Base-by-base conservation (phyloP, 495 filamentous ascomycete genomes). In the Mytilinidion resinicola region DNA sequence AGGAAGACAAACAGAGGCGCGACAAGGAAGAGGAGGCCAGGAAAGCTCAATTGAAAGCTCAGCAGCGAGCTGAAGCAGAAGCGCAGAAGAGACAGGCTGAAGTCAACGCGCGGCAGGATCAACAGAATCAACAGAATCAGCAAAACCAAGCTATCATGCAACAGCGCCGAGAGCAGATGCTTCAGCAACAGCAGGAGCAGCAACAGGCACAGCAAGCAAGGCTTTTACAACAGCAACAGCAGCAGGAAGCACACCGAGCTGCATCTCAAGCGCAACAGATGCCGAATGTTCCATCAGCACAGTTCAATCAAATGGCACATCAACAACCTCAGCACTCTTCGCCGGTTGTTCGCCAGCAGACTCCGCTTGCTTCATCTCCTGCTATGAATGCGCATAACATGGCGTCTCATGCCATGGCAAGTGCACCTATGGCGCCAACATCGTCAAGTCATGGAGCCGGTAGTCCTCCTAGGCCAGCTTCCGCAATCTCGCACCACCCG, bases 371-470 rank as follows among this genome's bases (percentile, higher is more conserved):
- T 15, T 90, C 89, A 19, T 93, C 91, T 15, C 90, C 90, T 4
- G 78, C 88, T 67, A 81, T 89, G 77, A 42, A 84, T 76, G 61
- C 66, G 68, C 44, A 82, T 77, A 25, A 19, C 12, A 49, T 49
- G 46, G 64, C 57, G 5, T 39, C 64, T 46, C 59, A 71, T 41
- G 51, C 72, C 7, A 75, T 78, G 68, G 76, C 73, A n/a, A 75
- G 80, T 53, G 84, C 87, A 37, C 79, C 89, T 0, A 93, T 95
- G 90, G 84, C 84, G 42, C 78, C 83, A 54, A 86, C 85, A n/a
- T 82, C 85, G 36, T 91, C 89, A 1, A 86, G 82, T 69, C 87
- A 84, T 67, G 78, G 77, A 34, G 80, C 88, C 65, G 89, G 84
- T 50, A 89, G 85, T 62, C 91, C 91, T 17, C 78, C 83, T 42